phyloP scores from a whole-genome alignment of 2,329 filamentous ascomycete species.

The Trichoderma sp. region DNA sequence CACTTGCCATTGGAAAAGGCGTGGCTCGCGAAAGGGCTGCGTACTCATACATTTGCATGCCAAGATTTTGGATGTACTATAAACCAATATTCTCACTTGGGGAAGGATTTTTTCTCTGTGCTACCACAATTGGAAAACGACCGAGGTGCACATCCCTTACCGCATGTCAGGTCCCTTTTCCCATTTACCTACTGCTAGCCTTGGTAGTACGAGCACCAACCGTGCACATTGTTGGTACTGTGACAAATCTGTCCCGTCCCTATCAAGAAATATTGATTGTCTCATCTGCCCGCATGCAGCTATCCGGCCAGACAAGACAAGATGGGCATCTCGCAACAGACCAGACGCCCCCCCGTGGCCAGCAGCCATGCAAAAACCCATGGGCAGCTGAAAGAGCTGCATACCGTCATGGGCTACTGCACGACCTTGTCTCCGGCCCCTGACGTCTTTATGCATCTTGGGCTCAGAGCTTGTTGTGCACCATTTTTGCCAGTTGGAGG shows the following conservation, averaged over 20 bases:
- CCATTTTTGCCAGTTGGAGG: not conserved
- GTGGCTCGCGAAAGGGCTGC: not conserved
- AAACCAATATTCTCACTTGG: not conserved
- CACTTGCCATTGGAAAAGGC: not conserved
- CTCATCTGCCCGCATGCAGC: slow-evolving; percentile 1
- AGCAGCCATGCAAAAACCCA: not conserved
- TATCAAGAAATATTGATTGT: not conserved
- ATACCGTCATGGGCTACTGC: slow-evolving; percentile 8
- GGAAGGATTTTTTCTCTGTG: not conserved
- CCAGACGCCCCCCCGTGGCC: not conserved
- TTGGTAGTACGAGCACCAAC: not conserved
- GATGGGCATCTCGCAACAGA: not conserved
- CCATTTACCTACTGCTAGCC: not conserved
- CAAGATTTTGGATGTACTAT: not conserved
- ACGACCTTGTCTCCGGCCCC: not conserved
- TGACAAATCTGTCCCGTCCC: not conserved
- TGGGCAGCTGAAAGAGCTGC: slow-evolving; percentile 18
- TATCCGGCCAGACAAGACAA: not conserved
- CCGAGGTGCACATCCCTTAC: not conserved
- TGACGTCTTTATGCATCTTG: slow-evolving; percentile 18
- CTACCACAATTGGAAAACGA: not conserved
- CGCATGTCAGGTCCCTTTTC: not conserved
- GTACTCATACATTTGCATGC: not conserved
- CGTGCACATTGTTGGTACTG: not conserved
- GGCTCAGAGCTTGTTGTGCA: not conserved